Conservation (phyloP, 208 protist genomes). For the Wallacemonas sp. region DNA sequence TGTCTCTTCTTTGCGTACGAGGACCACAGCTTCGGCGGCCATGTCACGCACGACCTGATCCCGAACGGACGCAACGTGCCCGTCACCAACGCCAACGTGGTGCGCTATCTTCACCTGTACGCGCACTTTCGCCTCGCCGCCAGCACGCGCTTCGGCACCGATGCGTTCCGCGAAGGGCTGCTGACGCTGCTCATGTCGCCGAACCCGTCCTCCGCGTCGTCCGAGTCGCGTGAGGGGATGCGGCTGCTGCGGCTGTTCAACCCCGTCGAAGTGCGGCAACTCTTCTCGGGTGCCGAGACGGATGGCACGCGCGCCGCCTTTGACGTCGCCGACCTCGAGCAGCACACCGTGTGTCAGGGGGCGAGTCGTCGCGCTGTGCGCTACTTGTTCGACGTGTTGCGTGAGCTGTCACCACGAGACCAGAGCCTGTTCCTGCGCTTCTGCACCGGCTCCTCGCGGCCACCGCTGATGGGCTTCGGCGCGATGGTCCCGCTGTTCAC, state of each 20-base stretch:
- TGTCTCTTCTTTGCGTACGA: constrained; percentile 25
- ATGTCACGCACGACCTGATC: constrained; percentile 27
- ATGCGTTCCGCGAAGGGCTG: neutral
- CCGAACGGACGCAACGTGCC: constrained; percentile 35
- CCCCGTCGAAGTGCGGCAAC: constrained; percentile 32
- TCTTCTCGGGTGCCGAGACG: constrained; percentile 29
- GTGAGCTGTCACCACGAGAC: constrained; percentile 18
- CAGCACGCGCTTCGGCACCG: constrained; percentile 26
- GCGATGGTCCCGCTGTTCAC: constrained; percentile 42
- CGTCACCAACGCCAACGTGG: constrained; percentile 48
- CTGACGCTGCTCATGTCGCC: neutral
- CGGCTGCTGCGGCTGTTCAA: constrained; percentile 29
- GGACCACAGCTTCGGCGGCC: constrained; percentile 19
- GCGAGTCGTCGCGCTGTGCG: constrained; percentile 23
- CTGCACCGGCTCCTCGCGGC: constrained; percentile 27
- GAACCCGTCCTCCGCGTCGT: no score
- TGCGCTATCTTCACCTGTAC: constrained; percentile 45
- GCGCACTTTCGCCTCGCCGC: constrained; percentile 41
- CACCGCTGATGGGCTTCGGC: constrained; percentile 56
- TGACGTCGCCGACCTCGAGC: constrained; percentile 46
- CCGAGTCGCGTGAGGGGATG: neutral
- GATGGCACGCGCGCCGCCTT: constrained; percentile 6
- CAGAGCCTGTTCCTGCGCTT: constrained; percentile 35
- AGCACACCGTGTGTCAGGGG: constrained; percentile 34
- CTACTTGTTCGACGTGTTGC: constrained; percentile 41